A percentile compares a stretch with the other conserved stretches of the same genome.
phyloP scores from a whole-genome alignment of 2,329 filamentous ascomycete species.

The Trichoderma sp. region DNA sequence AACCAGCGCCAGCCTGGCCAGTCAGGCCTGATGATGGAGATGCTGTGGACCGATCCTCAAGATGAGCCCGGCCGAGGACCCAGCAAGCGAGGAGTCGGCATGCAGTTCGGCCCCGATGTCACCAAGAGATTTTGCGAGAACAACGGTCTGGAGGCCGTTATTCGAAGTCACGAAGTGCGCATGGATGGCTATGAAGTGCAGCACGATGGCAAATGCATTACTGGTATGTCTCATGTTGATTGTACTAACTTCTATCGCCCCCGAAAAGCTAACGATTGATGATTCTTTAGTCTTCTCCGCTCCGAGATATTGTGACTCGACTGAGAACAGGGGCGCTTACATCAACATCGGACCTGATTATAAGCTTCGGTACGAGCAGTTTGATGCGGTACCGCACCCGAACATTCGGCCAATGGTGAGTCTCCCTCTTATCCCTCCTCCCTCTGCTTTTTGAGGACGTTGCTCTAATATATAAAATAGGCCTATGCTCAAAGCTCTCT shows the following conservation, averaged over 20 bases:
- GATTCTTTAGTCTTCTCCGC: conserved; percentile 77
- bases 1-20: conserved; percentile 91
- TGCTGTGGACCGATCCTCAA: conserved; percentile 99
- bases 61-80: conserved; percentile 80
- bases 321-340: conserved; percentile 96
- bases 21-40: conserved; percentile 98
- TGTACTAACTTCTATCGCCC: not conserved
- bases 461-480: conserved; percentile 39
- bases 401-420: conserved; percentile 87
- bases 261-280: conserved; percentile 20
- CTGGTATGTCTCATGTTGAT: conserved; percentile 52
- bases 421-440: not conserved
- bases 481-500: conserved; percentile 83
- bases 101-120: conserved; percentile 95
- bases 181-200: conserved; percentile 99
- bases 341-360: conserved; percentile 94
- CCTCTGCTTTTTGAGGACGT: not conserved
- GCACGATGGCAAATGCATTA: conserved; percentile 93
- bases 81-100: conserved; percentile 92
- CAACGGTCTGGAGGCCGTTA: conserved; percentile 91
- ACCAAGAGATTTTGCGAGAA: conserved; percentile 96
- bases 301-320: conserved; percentile 95
- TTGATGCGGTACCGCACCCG: conserved; percentile 94
- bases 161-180: conserved; percentile 94
- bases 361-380: conserved; percentile 88